Evolutionary conservation across 768 basidiomycete species (phyloP), one percentile per base, ranked within the genome.

Genomic region (Russula compacta): DNA sequence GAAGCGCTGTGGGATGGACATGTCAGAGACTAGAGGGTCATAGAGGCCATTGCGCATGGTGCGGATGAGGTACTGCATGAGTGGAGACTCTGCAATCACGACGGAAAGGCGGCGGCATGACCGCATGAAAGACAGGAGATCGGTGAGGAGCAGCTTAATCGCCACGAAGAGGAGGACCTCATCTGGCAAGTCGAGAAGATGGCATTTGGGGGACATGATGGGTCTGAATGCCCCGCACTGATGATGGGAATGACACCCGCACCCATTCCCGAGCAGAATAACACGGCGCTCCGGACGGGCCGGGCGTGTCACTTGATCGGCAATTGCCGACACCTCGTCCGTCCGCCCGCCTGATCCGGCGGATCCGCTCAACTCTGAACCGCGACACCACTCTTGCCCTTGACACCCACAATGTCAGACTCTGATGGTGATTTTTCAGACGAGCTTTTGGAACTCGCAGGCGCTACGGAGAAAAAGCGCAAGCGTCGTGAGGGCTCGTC

Each of bases 381-480:
- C 3, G 24, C 24, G 24, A 29, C 24, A 29, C 24, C 24, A 29
- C 15, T 15, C 24, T 46, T 47, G 11, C 40, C 21, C 33, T 36
- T 36, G 17, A 50, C 58, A 61, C 42, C 14, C 64, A 63, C 50
- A 62, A 79, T 81, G 79, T 79, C 80, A 44, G 80, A 80, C 71
- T 74, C 78, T 48, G 78, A 81, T 67, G 77, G 76, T 33, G 75
- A 82, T 65, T 74, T 81, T 49, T 76, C 76, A 69, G 87, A 89
- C 67, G 87, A 92, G 70, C 83, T 93, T 32, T 84, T 93, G 46
- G 89, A 82, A 68, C 85, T 94, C 47, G 87, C 87, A 0, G 89
- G 86, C 1, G 87, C 82, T 1, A 77, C 75, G 38, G 76, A 82
- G 53, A 84, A 86, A 70, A 87, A 84, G 71, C 84, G 84, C 64